phyloP scores from a whole-genome alignment of 2,329 filamentous ascomycete species.

The Ceratocystis alfenasii region DNA sequence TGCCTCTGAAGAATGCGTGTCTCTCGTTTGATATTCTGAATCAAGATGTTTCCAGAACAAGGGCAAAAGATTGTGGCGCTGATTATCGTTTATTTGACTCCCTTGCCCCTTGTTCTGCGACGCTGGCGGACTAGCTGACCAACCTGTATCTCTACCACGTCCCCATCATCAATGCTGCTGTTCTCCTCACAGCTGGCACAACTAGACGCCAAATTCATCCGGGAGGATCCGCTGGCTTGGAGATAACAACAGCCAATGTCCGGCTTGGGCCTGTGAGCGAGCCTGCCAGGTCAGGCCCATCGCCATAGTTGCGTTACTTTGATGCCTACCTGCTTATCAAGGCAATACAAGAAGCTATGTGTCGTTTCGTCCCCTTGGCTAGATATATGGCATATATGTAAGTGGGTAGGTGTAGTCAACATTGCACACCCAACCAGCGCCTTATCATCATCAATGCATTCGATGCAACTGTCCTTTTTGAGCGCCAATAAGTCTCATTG shows the following conservation, averaged over 20 bases:
- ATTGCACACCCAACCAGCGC: too few relatives aligned
- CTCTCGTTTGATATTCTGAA: conserved; percentile 2
- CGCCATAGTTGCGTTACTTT: too few relatives aligned
- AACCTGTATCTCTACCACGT: background rate
- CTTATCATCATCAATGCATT: background rate
- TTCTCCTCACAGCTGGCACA: background rate
- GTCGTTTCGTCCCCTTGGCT: background rate
- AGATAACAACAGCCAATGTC: background rate
- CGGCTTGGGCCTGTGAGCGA: background rate
- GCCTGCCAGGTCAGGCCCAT: background rate
- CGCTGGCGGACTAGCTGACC: background rate
- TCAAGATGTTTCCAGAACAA: background rate
- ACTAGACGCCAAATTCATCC: background rate
- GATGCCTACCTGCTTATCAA: background rate
- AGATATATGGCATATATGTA: too few relatives aligned
- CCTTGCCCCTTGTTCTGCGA: background rate
- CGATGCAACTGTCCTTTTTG: background rate
- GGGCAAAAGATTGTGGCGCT: background rate
- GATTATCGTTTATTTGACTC: background rate
- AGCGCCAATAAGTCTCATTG: background rate
- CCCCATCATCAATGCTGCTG: background rate
- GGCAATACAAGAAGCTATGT: background rate
- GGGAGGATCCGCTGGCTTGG: background rate
- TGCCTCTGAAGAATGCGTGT: conserved; percentile 10
- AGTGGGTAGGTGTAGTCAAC: too few relatives aligned